A percentile compares a stretch with the other conserved stretches of the same genome.
phyloP scores from a whole-genome alignment of 352 stramenopile species.

The Pythium pectinolyticum region DNA sequence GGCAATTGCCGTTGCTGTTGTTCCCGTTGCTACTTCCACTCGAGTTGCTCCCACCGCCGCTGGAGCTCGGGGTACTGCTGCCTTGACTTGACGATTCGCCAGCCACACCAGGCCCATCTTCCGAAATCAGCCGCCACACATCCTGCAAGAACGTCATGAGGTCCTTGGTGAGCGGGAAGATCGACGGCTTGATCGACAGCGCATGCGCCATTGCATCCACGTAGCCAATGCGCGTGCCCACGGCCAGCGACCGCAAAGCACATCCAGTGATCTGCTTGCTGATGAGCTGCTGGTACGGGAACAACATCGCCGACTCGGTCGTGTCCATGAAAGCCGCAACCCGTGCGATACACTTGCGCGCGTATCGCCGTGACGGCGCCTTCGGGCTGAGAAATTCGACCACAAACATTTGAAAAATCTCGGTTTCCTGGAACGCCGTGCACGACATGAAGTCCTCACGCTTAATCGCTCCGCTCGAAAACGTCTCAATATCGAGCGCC shows the following conservation, averaged over 20 bases:
- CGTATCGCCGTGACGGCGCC: constrained; percentile 60
- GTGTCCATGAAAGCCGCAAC: constrained; percentile 58
- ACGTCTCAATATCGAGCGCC: constrained; percentile 35
- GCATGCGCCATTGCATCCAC: constrained; percentile 86
- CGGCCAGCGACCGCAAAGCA: constrained; percentile 69
- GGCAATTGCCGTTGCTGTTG: constrained; percentile 20
- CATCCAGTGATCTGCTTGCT: constrained; percentile 84
- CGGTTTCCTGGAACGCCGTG: constrained; percentile 79
- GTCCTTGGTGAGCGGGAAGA: constrained; percentile 85
- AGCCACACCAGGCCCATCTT: constrained; percentile 38
- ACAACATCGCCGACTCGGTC: constrained; percentile 67
- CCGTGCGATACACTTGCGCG: constrained; percentile 66
- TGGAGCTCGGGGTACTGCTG: not conserved
- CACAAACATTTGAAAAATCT: constrained; percentile 88
- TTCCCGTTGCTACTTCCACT: constrained; percentile 4
- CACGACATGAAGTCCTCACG: constrained; percentile 69
- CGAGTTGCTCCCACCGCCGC: not conserved
- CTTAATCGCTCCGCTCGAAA: constrained; percentile 38
- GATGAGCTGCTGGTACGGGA: constrained; percentile 83
- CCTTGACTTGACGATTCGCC: not conserved
- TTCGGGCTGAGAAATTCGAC: constrained; percentile 84
- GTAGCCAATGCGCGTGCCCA: constrained; percentile 73
- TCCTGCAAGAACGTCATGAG: constrained; percentile 85
- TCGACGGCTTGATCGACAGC: constrained; percentile 67
- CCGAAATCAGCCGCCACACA: constrained; percentile 82